phyloP scores from a whole-genome alignment of 805 yeast species.

The Blastobotrys muscicola region DNA sequence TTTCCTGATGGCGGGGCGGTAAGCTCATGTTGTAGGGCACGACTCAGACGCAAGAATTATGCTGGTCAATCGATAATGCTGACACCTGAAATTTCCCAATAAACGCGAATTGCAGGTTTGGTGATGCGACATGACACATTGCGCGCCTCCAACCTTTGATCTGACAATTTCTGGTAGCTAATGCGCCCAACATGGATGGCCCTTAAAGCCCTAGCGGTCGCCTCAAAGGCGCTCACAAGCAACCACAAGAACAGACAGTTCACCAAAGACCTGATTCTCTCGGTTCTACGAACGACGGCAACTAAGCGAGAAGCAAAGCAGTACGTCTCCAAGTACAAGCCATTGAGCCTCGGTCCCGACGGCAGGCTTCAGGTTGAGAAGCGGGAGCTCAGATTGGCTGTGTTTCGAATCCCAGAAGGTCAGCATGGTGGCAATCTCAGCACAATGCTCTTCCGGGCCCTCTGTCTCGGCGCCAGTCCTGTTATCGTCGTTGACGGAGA shows the following conservation, averaged over 20 bases:
- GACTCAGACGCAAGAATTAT: too few species aligned
- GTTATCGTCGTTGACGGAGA: conserved; percentile 49
- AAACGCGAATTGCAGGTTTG: too few species aligned
- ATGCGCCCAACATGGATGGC: too few species aligned
- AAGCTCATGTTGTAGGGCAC: background rate
- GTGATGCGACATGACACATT: too few species aligned
- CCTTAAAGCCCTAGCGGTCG: too few species aligned
- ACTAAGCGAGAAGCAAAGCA: conserved; percentile 87
- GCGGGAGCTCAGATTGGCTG: conserved; percentile 38
- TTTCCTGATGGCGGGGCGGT: conserved; percentile 34
- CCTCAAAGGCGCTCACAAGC: too few species aligned
- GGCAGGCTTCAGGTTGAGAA: background rate
- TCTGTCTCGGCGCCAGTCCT: conserved; percentile 64
- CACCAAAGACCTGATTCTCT: conserved; percentile 51
- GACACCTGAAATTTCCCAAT: too few species aligned
- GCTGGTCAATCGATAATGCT: too few species aligned
- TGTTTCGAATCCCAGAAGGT: conserved; percentile 40
- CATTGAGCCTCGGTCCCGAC: conserved; percentile 22
- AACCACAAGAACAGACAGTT: too few species aligned
- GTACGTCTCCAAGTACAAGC: conserved; percentile 61
- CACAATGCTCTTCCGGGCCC: conserved; percentile 31
- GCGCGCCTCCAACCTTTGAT: too few species aligned
- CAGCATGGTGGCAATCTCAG: conserved; percentile 8
- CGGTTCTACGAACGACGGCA: conserved; percentile 82
- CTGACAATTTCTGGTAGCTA: too few species aligned